Evolutionary conservation across 768 basidiomycete species (phyloP).

Genomic region (Boletus pseudo-olivaceus): DNA sequence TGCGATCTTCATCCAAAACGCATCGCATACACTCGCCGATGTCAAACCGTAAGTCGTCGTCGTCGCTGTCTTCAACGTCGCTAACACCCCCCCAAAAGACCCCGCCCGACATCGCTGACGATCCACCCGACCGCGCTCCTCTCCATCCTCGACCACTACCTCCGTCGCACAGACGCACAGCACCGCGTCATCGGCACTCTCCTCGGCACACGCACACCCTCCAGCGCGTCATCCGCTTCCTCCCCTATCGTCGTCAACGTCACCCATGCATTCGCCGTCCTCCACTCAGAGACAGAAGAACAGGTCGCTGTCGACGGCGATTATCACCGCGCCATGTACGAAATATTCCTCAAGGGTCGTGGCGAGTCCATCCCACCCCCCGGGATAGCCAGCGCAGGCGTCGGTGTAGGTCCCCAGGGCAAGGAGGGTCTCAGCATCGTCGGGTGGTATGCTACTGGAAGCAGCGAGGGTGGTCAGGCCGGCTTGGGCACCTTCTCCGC

Average conservation of each 20-base stretch:
- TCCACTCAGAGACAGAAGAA: slow-evolving; percentile 88
- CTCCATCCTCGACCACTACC: slow-evolving; percentile 94
- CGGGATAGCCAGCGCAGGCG: slow-evolving; percentile 13
- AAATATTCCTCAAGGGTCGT: slow-evolving; percentile 64
- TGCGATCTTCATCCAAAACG: slow-evolving; percentile 40
- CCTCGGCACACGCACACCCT: slow-evolving; percentile 68
- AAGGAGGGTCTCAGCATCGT: slow-evolving; percentile 83
- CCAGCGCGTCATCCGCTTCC: slow-evolving; percentile 28
- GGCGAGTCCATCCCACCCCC: slow-evolving; percentile 42
- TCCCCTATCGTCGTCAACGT: slow-evolving; percentile 52
- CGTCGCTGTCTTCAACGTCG: not conserved
- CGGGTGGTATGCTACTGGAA: slow-evolving; percentile 87
- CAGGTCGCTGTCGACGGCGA: slow-evolving; percentile 97
- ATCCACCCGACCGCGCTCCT: slow-evolving; percentile 92
- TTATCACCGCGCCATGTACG: slow-evolving; percentile 91
- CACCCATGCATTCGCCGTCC: slow-evolving; percentile 82
- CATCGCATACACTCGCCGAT: slow-evolving; percentile 27
- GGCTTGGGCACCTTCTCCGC: slow-evolving; percentile 89
- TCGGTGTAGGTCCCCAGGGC: slow-evolving; percentile 20
- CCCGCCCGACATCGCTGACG: slow-evolving; percentile 68
- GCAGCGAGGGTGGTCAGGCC: slow-evolving; percentile 40
- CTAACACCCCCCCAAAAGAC: slow-evolving; percentile 38
- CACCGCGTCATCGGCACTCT: slow-evolving; percentile 94
- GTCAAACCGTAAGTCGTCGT: slow-evolving; percentile 33
- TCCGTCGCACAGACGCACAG: slow-evolving; percentile 77